phyloP scores from a whole-genome alignment of 768 basidiomycete genomes.

The Lactarius tabidus region DNA sequence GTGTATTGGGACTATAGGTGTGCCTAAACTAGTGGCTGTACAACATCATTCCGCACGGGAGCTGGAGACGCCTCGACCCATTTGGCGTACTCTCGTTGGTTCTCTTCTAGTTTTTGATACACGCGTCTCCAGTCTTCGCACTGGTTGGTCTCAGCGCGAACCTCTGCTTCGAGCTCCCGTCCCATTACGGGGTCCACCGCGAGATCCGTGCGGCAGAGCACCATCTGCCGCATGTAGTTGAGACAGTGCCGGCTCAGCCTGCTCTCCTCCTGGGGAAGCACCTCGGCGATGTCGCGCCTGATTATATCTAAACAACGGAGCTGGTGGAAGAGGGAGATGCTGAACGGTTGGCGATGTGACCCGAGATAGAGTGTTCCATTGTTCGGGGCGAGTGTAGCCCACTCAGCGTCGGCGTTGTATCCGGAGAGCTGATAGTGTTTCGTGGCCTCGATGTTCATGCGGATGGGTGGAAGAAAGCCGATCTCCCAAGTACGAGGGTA shows the following conservation, averaged over 20 bases:
- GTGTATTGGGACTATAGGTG: no score
- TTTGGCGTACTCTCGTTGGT: constrained; percentile 14
- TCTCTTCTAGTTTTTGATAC: constrained; percentile 12
- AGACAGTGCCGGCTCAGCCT: constrained; percentile 34
- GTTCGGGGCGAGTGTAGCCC: constrained; percentile 29
- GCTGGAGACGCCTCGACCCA: background rate
- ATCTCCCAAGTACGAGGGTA: constrained; percentile 11
- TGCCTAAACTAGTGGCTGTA: background rate
- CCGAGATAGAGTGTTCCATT: constrained; percentile 32
- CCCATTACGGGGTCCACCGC: constrained; percentile 30
- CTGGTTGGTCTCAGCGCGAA: constrained; percentile 12
- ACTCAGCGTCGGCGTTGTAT: constrained; percentile 21
- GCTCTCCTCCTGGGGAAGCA: background rate
- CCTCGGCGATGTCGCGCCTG: constrained; percentile 28
- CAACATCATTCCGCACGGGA: background rate
- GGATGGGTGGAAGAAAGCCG: constrained; percentile 1
- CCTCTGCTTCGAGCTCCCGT: constrained; percentile 13
- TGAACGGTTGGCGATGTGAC: constrained; percentile 30
- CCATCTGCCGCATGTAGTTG: constrained; percentile 40
- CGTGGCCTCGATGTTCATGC: constrained; percentile 9
- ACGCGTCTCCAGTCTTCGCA: constrained; percentile 17
- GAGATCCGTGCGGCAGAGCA: constrained; percentile 36
- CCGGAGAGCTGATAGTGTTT: constrained; percentile 16
- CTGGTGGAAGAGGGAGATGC: constrained; percentile 39
- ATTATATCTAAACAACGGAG: constrained; percentile 40